phyloP scores from a whole-genome alignment of 768 basidiomycete genomes.

The Lepiota subincarnata region DNA sequence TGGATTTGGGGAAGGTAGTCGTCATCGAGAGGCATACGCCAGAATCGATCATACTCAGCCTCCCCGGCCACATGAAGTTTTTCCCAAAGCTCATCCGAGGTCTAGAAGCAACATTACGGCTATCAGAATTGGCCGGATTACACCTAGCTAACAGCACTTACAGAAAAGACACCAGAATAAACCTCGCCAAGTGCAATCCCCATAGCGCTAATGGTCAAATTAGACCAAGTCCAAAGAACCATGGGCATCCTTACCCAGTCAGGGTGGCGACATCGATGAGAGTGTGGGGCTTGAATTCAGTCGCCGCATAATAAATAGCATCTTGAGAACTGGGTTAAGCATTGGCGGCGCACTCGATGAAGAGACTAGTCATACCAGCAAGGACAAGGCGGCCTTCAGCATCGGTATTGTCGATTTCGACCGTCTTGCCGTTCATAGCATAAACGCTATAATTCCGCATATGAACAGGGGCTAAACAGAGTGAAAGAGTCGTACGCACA shows the following conservation, averaged over 20 bases:
- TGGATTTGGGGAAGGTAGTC: conserved; percentile 76
- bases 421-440: conserved; percentile 85
- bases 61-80: conserved; percentile 66
- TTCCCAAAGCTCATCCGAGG: conserved; percentile 72
- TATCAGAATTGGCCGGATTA: background rate
- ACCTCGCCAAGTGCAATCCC: conserved; percentile 69
- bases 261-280: conserved; percentile 86
- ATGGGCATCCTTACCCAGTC: conserved; percentile 52
- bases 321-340: conserved; percentile 36
- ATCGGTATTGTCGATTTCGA: conserved; percentile 87
- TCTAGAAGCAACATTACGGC: conserved; percentile 31
- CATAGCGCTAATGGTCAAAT: conserved; percentile 50
- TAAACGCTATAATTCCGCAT: conserved; percentile 46
- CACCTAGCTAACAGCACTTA: conserved; percentile 26
- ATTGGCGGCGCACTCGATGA: background rate
- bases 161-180: conserved; percentile 77
- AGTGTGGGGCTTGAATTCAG: conserved; percentile 74
- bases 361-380: conserved; percentile 41
- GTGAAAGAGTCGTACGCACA: conserved; percentile 40
- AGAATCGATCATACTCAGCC: conserved; percentile 77
- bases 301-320: conserved; percentile 78
- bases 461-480: background rate
- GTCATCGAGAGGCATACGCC: conserved; percentile 87
- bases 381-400: conserved; percentile 78
- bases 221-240: background rate